phyloP scores from a whole-genome alignment of 108 stramenopile genomes.

The Schizochytrium sp. region DNA sequence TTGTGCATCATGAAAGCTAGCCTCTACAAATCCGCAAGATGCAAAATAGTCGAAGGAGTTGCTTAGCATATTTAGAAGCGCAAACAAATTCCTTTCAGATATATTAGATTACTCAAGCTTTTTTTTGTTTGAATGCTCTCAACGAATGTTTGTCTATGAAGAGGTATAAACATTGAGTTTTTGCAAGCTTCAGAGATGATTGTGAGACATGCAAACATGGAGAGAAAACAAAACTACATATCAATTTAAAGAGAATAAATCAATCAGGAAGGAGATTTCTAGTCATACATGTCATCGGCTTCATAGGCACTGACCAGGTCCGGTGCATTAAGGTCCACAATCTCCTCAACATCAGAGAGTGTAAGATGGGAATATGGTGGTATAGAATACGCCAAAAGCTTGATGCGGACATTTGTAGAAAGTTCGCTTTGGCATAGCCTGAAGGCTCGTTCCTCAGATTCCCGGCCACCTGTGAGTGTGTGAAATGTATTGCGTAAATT shows the following conservation, averaged over 20 bases:
- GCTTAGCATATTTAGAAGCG: too few species aligned
- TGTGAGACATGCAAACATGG: too few species aligned
- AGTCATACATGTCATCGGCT: background rate
- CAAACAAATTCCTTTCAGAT: too few species aligned
- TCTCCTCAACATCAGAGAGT: background rate
- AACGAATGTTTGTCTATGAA: too few species aligned
- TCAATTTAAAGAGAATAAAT: background rate
- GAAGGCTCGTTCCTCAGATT: background rate
- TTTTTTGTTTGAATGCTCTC: too few species aligned
- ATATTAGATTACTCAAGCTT: too few species aligned
- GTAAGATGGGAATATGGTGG: background rate
- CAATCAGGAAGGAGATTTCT: background rate
- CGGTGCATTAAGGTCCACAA: background rate
- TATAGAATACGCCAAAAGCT: background rate
- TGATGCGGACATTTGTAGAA: conserved; percentile 23
- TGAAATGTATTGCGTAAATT: conserved; percentile 17
- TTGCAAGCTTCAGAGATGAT: too few species aligned
- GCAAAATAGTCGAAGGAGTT: too few species aligned
- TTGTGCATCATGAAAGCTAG: too few species aligned
- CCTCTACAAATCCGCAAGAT: too few species aligned
- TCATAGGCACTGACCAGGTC: background rate
- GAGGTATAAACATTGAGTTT: too few species aligned
- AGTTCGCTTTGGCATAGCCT: background rate
- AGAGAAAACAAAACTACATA: background rate
- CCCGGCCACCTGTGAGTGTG: background rate